phyloP scores from a whole-genome alignment of 1,139 yeast genomes.

The Sugiyamaella novakii region DNA sequence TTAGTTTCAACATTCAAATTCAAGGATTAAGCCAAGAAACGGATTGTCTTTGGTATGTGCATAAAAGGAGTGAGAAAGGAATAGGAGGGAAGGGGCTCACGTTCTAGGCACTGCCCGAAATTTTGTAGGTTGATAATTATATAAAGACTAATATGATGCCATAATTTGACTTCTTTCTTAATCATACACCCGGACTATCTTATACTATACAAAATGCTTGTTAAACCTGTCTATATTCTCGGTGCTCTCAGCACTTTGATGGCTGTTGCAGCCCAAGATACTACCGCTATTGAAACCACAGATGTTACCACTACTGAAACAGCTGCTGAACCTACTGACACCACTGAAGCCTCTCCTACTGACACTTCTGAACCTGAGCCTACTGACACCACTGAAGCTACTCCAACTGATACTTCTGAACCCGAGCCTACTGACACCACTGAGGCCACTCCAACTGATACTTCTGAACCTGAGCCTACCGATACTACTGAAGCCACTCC shows the following conservation, averaged over 20 bases:
- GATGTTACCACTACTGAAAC: background rate
- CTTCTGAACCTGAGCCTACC: background rate
- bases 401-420: constrained; percentile 1
- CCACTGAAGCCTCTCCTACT: background rate
- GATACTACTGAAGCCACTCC: background rate
- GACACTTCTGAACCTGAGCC: background rate
- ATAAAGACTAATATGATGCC: background rate
- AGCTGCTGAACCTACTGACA: background rate
- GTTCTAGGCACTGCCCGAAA: too few relatives aligned
- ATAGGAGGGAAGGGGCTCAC: too few relatives aligned
- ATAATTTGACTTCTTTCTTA: background rate
- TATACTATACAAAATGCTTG: background rate
- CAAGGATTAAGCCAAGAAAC: too few relatives aligned
- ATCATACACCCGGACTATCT: too few relatives aligned
- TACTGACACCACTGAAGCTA: background rate
- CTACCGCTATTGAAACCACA: background rate
- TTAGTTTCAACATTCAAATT: too few relatives aligned
- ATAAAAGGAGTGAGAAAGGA: too few relatives aligned
- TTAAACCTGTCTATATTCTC: background rate
- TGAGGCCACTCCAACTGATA: background rate
- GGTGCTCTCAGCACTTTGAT: background rate
- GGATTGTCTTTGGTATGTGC: too few relatives aligned
- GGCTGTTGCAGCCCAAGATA: background rate
- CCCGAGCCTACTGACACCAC: background rate
- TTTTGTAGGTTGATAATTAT: too few relatives aligned